These are phyloP conservation scores for Verruconis gallopava DNA, from an alignment of 2,329 filamentous ascomycete genomes.

Conservation along the genomic window DNA sequence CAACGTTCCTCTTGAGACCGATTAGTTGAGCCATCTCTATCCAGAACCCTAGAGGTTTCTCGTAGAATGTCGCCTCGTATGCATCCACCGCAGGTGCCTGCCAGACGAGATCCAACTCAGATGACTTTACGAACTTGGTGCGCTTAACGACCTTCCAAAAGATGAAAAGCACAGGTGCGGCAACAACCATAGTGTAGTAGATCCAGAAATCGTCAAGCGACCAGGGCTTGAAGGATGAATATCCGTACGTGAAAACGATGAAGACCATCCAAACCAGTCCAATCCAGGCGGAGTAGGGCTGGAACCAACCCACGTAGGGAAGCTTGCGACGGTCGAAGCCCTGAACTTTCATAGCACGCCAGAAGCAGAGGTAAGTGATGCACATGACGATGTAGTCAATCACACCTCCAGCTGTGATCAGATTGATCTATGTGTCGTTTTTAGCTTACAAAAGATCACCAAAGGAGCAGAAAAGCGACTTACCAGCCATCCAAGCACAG, in stretches of 20 bases:
- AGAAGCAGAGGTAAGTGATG: slow-evolving; percentile 34
- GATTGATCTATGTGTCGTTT: slow-evolving; percentile 13
- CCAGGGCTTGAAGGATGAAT: slow-evolving; percentile 10
- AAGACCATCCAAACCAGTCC: slow-evolving; percentile 11
- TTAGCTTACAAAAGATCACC: neutral
- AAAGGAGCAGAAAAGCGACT: slow-evolving; percentile 13
- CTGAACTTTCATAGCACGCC: slow-evolving; percentile 32
- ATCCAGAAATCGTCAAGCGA: slow-evolving; percentile 8
- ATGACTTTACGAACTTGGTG: slow-evolving; percentile 40
- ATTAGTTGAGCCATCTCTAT: slow-evolving; percentile 38
- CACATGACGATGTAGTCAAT: slow-evolving; percentile 45
- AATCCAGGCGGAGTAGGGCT: slow-evolving; percentile 37
- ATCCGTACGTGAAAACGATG: slow-evolving; percentile 14
- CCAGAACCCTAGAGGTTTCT: slow-evolving; percentile 42
- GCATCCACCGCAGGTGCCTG: slow-evolving; percentile 46
- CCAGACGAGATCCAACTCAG: slow-evolving; percentile 48
- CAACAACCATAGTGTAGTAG: slow-evolving; percentile 36
- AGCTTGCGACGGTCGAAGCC: slow-evolving; percentile 34
- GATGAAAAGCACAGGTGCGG: slow-evolving; percentile 41
- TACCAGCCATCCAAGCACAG: slow-evolving; percentile 41
- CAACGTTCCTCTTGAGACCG: slow-evolving; percentile 19
- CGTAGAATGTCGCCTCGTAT: slow-evolving; percentile 41
- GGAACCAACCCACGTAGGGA: slow-evolving; percentile 42
- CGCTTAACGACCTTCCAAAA: slow-evolving; percentile 52
- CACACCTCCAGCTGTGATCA: slow-evolving; percentile 41